Base-by-base conservation (phyloP, 2,329 filamentous ascomycete species). In the Gnomoniopsis smithogilvyi region DNA sequence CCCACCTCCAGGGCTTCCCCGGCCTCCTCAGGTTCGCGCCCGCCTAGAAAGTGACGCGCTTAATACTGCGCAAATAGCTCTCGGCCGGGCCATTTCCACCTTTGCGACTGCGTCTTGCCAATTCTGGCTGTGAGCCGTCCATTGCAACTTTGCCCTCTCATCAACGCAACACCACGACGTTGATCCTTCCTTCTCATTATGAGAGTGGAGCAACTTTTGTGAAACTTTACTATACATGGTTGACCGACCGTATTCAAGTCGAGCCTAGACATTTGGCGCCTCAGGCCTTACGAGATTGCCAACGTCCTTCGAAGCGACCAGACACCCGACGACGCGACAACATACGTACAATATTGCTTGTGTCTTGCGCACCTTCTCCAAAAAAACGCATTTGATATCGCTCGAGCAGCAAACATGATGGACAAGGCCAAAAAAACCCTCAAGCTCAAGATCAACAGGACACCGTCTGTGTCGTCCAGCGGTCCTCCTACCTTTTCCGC, bases 371-470 rank as follows among this genome's bases (percentile, higher is more conserved):
- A 8, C 4, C 8, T 4, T 30, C 26, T 8, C 4, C 8, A 30
- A n/a, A 4, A 30, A 30, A 4, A 30, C 26, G 26, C 21, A 24
- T 26, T 24, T 11, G 21, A 30, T 4, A n/a, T 12, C 17, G 21
- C 4, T 19, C 19, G 22, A 26, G 17, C 14, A 10, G 21, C 34
- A n/a, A 38, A 41, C 53, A 62, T 38, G 15, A 62, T 62, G 60
- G 60, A 62, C 26, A 54, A 43, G 14, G n/a, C 60, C 19, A 59
- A 62, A 41, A 62, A 62, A 26, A 59, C 53, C 11, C 53, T 62
- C 30, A 62, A 62, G 53, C 46, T 62, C 48, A 62, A 62, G 54
- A 62, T 60, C 45, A 59, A 46, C 49, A 48, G 59, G 51, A 56
- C 33, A 17, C 34, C 52, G 22, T 62, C 60, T 26, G n/a, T 60